phyloP scores from a whole-genome alignment of 1,284 basidiomycete species.

The Peniophora sp. region DNA sequence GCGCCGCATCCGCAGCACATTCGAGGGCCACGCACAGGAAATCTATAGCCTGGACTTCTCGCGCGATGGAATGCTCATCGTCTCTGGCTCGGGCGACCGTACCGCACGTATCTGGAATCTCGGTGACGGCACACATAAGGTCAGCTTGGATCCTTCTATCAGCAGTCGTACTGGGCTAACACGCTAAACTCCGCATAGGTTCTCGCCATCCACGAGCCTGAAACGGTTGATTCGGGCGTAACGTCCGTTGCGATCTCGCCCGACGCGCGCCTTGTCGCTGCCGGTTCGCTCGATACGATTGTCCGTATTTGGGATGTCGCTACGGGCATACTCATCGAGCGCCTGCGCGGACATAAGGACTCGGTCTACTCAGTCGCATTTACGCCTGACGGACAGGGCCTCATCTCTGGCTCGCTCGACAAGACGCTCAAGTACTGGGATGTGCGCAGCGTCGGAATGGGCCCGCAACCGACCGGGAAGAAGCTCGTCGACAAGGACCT shows the following conservation, averaged over 20 bases:
- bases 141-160: slow-evolving; percentile 2
- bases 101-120: slow-evolving; percentile 83
- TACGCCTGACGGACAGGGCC: slow-evolving; percentile 61
- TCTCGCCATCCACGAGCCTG: slow-evolving; percentile 31
- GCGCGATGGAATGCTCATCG: slow-evolving; percentile 67
- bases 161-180: too few relatives aligned
- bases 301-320: slow-evolving; percentile 69
- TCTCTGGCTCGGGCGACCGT: slow-evolving; percentile 80
- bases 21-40: slow-evolving; percentile 80
- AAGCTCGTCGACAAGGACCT: slow-evolving; percentile 31
- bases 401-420: slow-evolving; percentile 68
- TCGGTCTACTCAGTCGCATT: slow-evolving; percentile 75
- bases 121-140: slow-evolving; percentile 41
- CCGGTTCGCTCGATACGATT: slow-evolving; percentile 67
- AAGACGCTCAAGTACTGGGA: slow-evolving; percentile 76
- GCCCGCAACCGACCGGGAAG: slow-evolving; percentile 6
- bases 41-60: slow-evolving; percentile 86
- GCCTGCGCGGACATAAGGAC: slow-evolving; percentile 67
- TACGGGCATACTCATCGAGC: slow-evolving; percentile 60
- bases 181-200: too few relatives aligned
- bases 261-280: slow-evolving; percentile 62
- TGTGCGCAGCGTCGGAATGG: slow-evolving; percentile 21
- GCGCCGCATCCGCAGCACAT: slow-evolving; percentile 59
- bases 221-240: slow-evolving; percentile 55
- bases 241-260: slow-evolving; percentile 60